Evolutionary conservation across 208 protist species (phyloP).

Genomic region (Wallacemonas rigidus): DNA sequence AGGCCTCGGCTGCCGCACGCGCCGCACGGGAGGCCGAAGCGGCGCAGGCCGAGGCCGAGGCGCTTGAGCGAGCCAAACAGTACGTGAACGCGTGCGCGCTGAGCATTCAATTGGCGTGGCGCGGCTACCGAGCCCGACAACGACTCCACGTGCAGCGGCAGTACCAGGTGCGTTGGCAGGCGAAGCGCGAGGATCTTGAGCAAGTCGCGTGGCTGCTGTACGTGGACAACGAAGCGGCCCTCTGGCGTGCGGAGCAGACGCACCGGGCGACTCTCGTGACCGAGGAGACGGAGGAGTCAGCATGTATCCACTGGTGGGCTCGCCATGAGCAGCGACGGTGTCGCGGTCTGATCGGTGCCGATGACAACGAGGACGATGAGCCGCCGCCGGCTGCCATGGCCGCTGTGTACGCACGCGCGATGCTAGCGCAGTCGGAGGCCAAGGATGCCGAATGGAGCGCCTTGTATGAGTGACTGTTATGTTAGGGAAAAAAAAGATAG

Average conservation of each 20-base stretch:
- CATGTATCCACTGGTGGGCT: slow-evolving; percentile 16
- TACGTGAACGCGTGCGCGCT: slow-evolving; percentile 25
- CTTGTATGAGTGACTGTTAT: slow-evolving; percentile 12
- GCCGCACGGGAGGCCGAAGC: slow-evolving; percentile 25
- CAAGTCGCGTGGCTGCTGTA: slow-evolving; percentile 31
- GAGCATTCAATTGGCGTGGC: slow-evolving; percentile 51
- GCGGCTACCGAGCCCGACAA: slow-evolving; percentile 26
- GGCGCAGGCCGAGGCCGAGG: slow-evolving; percentile 18
- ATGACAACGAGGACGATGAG: slow-evolving; percentile 21
- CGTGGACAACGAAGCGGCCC: slow-evolving; percentile 27
- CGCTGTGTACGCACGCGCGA: slow-evolving; percentile 9
- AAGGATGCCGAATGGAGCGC: neutral
- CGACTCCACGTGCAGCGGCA: slow-evolving; percentile 21
- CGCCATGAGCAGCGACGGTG: slow-evolving; percentile 9
- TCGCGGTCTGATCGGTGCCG: neutral
- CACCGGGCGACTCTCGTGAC: slow-evolving; percentile 22
- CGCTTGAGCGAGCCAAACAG: slow-evolving; percentile 19
- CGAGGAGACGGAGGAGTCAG: slow-evolving; percentile 21
- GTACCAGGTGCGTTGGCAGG: slow-evolving; percentile 6
- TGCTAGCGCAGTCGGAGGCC: slow-evolving; percentile 1
- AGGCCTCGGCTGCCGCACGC: slow-evolving; percentile 45
- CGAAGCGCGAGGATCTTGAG: slow-evolving; percentile 48
- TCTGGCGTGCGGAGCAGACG: slow-evolving; percentile 22
- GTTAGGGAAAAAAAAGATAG: too few species aligned
- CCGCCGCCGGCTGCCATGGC: slow-evolving; percentile 11